Evolutionary conservation across 148 eudicot genomes (phyloP).

Genomic region (Chenopodium suecicum): DNA sequence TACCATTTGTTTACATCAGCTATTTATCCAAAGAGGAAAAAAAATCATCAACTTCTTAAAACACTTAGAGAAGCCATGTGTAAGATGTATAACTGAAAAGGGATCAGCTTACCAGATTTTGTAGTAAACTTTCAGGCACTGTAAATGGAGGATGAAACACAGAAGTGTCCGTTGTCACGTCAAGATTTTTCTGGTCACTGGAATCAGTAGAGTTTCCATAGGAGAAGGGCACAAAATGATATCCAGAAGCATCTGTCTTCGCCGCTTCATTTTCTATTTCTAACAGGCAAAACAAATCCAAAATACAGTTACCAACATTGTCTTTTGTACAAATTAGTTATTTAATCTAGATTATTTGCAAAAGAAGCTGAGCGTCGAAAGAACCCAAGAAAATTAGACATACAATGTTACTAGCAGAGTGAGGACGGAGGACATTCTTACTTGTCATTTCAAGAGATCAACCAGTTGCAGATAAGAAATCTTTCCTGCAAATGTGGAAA

Average conservation of each 20-base stretch:
- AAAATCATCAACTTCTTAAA: conserved; percentile 21
- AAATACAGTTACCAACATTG: conserved; percentile 11
- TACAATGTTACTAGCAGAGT: conserved; percentile 13
- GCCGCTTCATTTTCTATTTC: conserved; percentile 47
- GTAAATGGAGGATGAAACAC: conserved; percentile 66
- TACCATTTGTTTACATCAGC: conserved; percentile 50
- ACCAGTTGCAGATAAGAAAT: conserved; percentile 42
- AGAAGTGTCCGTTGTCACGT: conserved; percentile 35
- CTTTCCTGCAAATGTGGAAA: conserved; percentile 48
- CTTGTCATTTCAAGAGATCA: conserved; percentile 39
- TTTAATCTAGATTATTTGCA: conserved; percentile 1
- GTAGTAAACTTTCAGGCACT: conserved; percentile 68
- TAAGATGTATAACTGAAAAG: conserved; percentile 14
- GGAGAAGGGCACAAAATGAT: conserved; percentile 65
- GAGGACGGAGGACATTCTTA: conserved; percentile 45
- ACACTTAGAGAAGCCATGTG: conserved; percentile 7
- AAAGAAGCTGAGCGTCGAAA: background rate
- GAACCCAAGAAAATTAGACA: conserved; percentile 12
- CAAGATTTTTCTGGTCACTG: conserved; percentile 48
- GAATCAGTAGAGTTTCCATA: conserved; percentile 57
- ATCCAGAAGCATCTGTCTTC: conserved; percentile 45
- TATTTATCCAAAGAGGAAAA: conserved; percentile 40
- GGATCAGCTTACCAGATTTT: conserved; percentile 68
- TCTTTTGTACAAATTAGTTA: background rate
- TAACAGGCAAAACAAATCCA: conserved; percentile 28